A percentile compares a stretch with the other conserved stretches of the same genome.
Evolutionary conservation across 176 grass and related monocot species (phyloP).

Genomic region (Rhynchospora pubera): DNA sequence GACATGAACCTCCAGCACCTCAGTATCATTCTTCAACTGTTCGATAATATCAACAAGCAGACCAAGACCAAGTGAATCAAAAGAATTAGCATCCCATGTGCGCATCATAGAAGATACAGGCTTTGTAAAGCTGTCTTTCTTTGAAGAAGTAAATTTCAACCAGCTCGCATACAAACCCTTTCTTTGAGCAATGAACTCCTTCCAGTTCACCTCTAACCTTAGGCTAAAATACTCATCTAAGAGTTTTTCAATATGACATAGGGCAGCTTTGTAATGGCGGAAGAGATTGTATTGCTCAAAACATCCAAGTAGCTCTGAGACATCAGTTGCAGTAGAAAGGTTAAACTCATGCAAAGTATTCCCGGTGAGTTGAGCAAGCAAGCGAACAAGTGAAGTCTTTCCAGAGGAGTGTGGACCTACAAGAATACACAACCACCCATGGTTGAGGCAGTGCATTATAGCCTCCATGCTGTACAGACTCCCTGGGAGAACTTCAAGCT

Average conservation of each 20-base stretch:
- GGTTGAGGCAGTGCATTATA: slow-evolving; percentile 64
- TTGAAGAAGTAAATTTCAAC: slow-evolving; percentile 68
- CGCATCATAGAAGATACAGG: slow-evolving; percentile 29
- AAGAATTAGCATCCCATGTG: slow-evolving; percentile 30
- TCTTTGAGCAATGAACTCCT: slow-evolving; percentile 38
- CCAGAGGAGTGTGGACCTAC: slow-evolving; percentile 78
- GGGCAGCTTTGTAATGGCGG: slow-evolving; percentile 57
- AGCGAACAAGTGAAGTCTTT: slow-evolving; percentile 85
- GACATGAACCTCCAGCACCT: slow-evolving; percentile 43
- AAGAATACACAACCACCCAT: slow-evolving; percentile 87
- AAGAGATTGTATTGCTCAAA: slow-evolving; percentile 97
- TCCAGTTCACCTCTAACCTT: slow-evolving; percentile 42
- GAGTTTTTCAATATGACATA: slow-evolving; percentile 59
- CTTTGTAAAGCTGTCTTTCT: slow-evolving; percentile 31
- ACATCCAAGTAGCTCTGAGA: slow-evolving; percentile 83
- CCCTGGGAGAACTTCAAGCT: slow-evolving; percentile 69
- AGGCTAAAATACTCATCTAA: slow-evolving; percentile 73
- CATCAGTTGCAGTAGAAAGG: slow-evolving; percentile 88
- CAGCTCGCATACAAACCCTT: slow-evolving; percentile 71
- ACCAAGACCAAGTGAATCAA: slow-evolving; percentile 28
- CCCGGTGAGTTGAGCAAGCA: slow-evolving; percentile 83
- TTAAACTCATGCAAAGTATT: slow-evolving; percentile 76
- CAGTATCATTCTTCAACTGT: slow-evolving; percentile 52
- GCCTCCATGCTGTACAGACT: slow-evolving; percentile 63
- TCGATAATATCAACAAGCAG: slow-evolving; percentile 60